These are phyloP conservation scores for Exobasidium rhododendri DNA, from an alignment of 1,284 basidiomycete genomes.

Conservation along the genomic window DNA sequence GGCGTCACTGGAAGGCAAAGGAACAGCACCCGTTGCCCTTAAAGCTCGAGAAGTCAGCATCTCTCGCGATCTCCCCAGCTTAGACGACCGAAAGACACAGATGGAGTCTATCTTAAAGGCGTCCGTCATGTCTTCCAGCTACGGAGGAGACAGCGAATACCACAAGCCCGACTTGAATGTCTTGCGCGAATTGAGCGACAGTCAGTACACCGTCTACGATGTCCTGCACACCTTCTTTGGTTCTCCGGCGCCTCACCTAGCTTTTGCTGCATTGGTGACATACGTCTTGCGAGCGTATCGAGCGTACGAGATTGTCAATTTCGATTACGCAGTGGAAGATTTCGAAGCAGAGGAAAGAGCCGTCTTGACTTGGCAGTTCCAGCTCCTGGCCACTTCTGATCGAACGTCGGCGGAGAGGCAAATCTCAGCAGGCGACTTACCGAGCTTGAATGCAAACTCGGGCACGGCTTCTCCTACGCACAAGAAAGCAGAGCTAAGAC, in stretches of 20 bases:
- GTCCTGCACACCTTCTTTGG: conserved; percentile 94
- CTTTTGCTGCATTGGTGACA: conserved; percentile 88
- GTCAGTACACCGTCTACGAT: conserved; percentile 93
- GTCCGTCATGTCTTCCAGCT: conserved; percentile 72
- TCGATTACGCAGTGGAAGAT: conserved; percentile 77
- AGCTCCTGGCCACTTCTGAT: conserved; percentile 63
- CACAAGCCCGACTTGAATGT: conserved; percentile 72
- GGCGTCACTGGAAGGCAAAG: conserved; percentile 68
- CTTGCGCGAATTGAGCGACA: conserved; percentile 90
- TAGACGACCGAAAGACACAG: conserved; percentile 86
- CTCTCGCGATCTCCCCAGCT: conserved; percentile 90
- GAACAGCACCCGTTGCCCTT: conserved; percentile 61
- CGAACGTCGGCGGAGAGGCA: conserved; percentile 48
- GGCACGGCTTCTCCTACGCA: conserved; percentile 7
- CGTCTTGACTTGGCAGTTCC: conserved; percentile 52
- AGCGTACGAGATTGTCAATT: conserved; percentile 83
- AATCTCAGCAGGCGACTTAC: conserved; percentile 49
- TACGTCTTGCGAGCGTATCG: conserved; percentile 94
- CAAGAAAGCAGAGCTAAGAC: conserved; percentile 38
- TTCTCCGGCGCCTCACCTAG: conserved; percentile 63
- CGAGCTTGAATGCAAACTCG: conserved; percentile 27
- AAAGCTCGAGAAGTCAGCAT: conserved; percentile 98
- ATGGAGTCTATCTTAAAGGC: conserved; percentile 91
- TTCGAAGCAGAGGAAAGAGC: conserved; percentile 63
- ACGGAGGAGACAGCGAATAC: conserved; percentile 74